These are phyloP conservation scores for Penicillium sclerotiorum DNA, from an alignment of 2,329 filamentous ascomycete genomes.

Conservation along the genomic window DNA sequence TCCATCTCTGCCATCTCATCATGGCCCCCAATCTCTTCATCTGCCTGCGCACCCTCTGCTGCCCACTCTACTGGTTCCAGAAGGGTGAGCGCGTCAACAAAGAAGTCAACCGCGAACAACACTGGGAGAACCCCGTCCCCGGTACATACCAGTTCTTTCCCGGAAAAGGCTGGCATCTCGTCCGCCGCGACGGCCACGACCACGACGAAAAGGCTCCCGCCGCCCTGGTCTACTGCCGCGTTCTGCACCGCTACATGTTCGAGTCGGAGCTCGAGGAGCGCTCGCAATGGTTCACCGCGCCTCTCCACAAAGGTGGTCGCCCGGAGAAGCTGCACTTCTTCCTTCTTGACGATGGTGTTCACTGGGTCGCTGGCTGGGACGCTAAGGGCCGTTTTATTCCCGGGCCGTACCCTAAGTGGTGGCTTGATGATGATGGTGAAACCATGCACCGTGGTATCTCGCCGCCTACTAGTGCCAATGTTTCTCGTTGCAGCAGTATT, in stretches of 20 bases:
- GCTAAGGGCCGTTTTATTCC: constrained; percentile 53
- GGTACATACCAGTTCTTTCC: constrained; percentile 55
- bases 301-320: constrained; percentile 40
- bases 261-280: constrained; percentile 51
- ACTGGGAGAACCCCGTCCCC: constrained; percentile 52
- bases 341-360: constrained; percentile 51
- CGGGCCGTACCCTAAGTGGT: constrained; percentile 55
- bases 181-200: constrained; percentile 42
- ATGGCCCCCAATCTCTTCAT: constrained; percentile 57
- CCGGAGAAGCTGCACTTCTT: constrained; percentile 50
- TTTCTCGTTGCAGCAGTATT: constrained; percentile 40
- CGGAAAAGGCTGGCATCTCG: constrained; percentile 54
- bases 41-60: constrained; percentile 52
- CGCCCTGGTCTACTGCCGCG: constrained; percentile 51
- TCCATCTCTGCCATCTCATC: constrained; percentile 7
- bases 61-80: constrained; percentile 54
- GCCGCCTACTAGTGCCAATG: constrained; percentile 37
- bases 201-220: constrained; percentile 38
- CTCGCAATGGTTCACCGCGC: constrained; percentile 47
- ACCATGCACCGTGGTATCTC: constrained; percentile 37
- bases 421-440: constrained; percentile 44
- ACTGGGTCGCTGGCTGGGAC: constrained; percentile 56
- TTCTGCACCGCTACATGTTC: constrained; percentile 53
- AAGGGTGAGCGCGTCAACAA: constrained; percentile 41
- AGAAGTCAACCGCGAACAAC: constrained; percentile 47